Conservation (phyloP, 371 early-diverging fungal genomes). For the Smittium mucronatum region DNA sequence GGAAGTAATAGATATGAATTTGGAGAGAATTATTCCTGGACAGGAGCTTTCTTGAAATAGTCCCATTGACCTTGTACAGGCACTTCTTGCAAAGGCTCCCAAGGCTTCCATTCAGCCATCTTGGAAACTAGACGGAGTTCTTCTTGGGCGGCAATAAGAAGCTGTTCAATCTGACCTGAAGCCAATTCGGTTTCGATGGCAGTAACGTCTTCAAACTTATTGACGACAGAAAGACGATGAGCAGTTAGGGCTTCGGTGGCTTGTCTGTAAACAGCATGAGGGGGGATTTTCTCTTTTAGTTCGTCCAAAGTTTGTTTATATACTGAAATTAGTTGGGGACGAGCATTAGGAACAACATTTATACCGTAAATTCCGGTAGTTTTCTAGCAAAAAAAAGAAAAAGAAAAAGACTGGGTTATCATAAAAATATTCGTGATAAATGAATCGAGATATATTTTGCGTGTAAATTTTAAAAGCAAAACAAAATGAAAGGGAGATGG, state of each 20-base stretch:
- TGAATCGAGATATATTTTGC: too few relatives aligned
- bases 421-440: too few relatives aligned
- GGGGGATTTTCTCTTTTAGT: slow-evolving; percentile 54
- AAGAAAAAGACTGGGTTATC: too few relatives aligned
- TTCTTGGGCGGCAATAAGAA: slow-evolving; percentile 73
- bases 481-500: too few relatives aligned
- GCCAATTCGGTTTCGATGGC: slow-evolving; percentile 63
- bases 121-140: slow-evolving; percentile 64
- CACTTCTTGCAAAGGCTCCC: slow-evolving; percentile 67
- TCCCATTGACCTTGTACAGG: slow-evolving; percentile 76
- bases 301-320: slow-evolving; percentile 59
- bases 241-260: slow-evolving; percentile 61
- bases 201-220: slow-evolving; percentile 49
- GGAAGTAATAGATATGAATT: too few relatives aligned
- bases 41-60: slow-evolving; percentile 36
- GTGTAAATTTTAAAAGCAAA: too few relatives aligned
- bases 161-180: slow-evolving; percentile 83
- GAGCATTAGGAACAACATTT: slow-evolving; percentile 73
- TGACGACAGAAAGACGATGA: slow-evolving; percentile 59
- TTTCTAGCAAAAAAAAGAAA: slow-evolving; percentile 16
- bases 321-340: slow-evolving; percentile 68
- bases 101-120: slow-evolving; percentile 80
- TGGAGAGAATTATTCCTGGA: slow-evolving; percentile 15
- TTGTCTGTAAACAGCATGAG: slow-evolving; percentile 68
- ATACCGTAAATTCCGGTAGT: slow-evolving; percentile 78